Evolutionary conservation across 1,284 basidiomycete species (phyloP), one percentile per base, ranked within the genome.

Genomic region (Tilletiaria anomala): DNA sequence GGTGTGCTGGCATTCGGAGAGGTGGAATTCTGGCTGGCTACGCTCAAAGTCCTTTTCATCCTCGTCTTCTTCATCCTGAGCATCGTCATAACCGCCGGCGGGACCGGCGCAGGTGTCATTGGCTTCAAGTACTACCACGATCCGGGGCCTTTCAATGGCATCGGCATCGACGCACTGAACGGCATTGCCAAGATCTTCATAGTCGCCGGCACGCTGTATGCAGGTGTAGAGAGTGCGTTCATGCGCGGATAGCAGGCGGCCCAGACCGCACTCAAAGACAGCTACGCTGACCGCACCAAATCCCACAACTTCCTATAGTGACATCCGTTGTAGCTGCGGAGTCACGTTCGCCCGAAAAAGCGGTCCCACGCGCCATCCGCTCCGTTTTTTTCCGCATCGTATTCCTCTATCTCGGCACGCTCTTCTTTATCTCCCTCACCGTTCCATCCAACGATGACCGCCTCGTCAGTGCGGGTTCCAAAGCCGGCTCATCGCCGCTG

Each of bases 281-380:
- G n/a, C n/a, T n/a, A n/a, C n/a, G n/a, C n/a, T n/a, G n/a, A n/a
- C n/a, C n/a, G n/a, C n/a, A n/a, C n/a, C n/a, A n/a, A n/a, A n/a
- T n/a, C n/a, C n/a, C n/a, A n/a, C n/a, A n/a, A n/a, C n/a, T n/a
- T n/a, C n/a, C n/a, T n/a, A n/a, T n/a, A n/a, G n/a, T n/a, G n/a
- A n/a, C n/a, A n/a, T n/a, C 83, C 24, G 78, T 87, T 67, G 74
- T 83, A 42, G 83, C 83, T 26, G 70, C 78, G 23, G 83, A 85
- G 56, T 64, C 69, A 20, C 58, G 59, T 42, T 67, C 70, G 58
- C 71, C 71, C 2, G 58, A 68, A 33, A 53, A 52, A 43, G 56
- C 62, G 16, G 50, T 63, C 10, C 56, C 60, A 24, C 52, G 43
- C 22, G 60, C 58, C 17, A 45, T 56, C 43, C 47, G 51, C 35